Percentiles rank a stretch among this genome's conserved stretches.
These are phyloP conservation scores for Nothophaeocryptopus gaeumannii DNA, from an alignment of 2,329 filamentous ascomycete species.

Conservation along the genomic window DNA sequence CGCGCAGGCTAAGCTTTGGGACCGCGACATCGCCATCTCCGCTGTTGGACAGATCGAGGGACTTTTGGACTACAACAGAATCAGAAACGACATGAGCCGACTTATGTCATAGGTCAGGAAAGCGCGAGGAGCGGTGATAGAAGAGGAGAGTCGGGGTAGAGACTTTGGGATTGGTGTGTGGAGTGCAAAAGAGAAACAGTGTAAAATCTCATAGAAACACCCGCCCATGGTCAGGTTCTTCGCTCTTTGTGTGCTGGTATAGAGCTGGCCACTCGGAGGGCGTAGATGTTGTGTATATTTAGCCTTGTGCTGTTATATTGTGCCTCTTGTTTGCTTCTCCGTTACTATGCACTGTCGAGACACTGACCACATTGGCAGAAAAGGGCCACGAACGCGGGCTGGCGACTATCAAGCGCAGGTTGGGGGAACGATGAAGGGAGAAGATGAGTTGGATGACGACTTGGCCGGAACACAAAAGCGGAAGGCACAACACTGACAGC, in stretches of 20 bases:
- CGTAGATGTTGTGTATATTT: slow-evolving; percentile 4
- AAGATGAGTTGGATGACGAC: too few species aligned
- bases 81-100: slow-evolving; percentile 83
- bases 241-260: slow-evolving; percentile 2
- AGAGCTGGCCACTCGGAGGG: not conserved
- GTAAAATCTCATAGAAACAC: slow-evolving; percentile 25
- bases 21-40: slow-evolving; percentile 90
- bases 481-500: too few species aligned
- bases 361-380: not conserved
- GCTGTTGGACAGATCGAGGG: slow-evolving; percentile 93
- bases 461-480: too few species aligned
- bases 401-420: not conserved
- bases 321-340: not conserved
- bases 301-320: slow-evolving; percentile 1
- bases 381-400: not conserved
- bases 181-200: slow-evolving; percentile 18
- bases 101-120: slow-evolving; percentile 50
- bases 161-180: slow-evolving; percentile 5
- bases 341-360: not conserved
- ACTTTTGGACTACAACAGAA: slow-evolving; percentile 70
- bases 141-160: slow-evolving; percentile 3
- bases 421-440: too few species aligned
- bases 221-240: slow-evolving; percentile 3
- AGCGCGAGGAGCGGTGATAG: slow-evolving; percentile 1
- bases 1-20: slow-evolving; percentile 92